Base-by-base conservation (phyloP, 2,329 filamentous ascomycete species). In the Arthrocladium fulminans region DNA sequence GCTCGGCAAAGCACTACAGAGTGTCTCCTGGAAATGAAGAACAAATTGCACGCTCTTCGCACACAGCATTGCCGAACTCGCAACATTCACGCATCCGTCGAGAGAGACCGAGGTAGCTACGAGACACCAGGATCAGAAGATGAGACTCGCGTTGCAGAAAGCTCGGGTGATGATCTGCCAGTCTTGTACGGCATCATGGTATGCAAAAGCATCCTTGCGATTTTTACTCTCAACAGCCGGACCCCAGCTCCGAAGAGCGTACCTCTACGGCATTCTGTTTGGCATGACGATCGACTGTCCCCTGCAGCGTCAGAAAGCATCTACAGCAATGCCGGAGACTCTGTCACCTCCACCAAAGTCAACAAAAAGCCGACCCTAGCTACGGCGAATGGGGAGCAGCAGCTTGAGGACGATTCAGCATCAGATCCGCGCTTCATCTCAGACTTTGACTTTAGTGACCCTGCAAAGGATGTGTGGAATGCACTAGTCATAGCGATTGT, bases 401-500 rank as follows among this genome's bases (percentile, higher is more conserved):
- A 44, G 27, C 10, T 19, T n/a, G 44, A 47, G 20, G 44, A 47
- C 13, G 44, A 39, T 27, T 38, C 44, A 9, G 34, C 44, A 10
- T 47, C 44, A 30, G 47, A 52, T 19, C 48, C 72, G 6, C 61
- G 65, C 9, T 67, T 67, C 9, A 69, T 80, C 43, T 72, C 69
- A 3, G 69, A 72, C 45, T 75, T 79, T 54, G 73, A 81, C 57
- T 71, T 79, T 48, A 67, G 67, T 3, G 68, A 76, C 37, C 59
- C 62, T 7, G 70, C 70, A 1, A 73, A 75, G 51, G 78, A 81
- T 57, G 76, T 80, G 1, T 82, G 78, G 78, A 79, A 79, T 57
- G 69, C 73, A 3, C 63, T 81, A 3, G 75, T 76, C 0, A 54
- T 81, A 43, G 74, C 77, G 0, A 76, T 81, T 49, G 63, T 76